phyloP scores from a whole-genome alignment of 1,284 basidiomycete species.

The Moniliella sp. region DNA sequence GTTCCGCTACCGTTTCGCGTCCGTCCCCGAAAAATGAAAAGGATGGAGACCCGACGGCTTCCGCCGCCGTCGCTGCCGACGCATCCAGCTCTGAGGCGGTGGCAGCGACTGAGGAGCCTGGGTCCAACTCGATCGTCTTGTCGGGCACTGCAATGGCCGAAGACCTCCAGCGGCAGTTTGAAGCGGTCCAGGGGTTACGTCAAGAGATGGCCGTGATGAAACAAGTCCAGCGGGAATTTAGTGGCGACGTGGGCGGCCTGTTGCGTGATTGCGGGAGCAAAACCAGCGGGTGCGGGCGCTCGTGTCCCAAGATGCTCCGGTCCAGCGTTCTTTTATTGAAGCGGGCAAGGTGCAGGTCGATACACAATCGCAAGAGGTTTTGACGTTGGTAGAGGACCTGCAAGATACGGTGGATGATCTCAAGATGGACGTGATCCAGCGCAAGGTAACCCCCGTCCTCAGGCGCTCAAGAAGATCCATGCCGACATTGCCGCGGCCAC shows the following conservation, averaged over 20 bases:
- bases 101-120: neutral
- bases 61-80: no score
- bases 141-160: conserved; percentile 42
- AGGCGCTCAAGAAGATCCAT: conserved; percentile 50
- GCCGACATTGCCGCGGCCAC: conserved; percentile 53
- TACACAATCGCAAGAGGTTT: conserved; percentile 59
- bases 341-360: conserved; percentile 77
- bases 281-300: conserved; percentile 60
- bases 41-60: neutral
- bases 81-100: no score
- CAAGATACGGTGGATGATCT: conserved; percentile 76
- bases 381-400: conserved; percentile 79
- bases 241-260: conserved; percentile 66
- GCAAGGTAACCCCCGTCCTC: conserved; percentile 60
- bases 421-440: conserved; percentile 72
- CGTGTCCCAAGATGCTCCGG: conserved; percentile 51
- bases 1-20: conserved; percentile 9
- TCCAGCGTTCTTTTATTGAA: conserved; percentile 68
- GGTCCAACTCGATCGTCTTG: conserved; percentile 2
- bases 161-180: conserved; percentile 72
- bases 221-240: conserved; percentile 79
- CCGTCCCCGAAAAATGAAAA: conserved; percentile 1
- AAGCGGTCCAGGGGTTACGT: conserved; percentile 75
- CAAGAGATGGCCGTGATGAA: conserved; percentile 78
- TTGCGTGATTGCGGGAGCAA: conserved; percentile 55